Evolutionary conservation across 2,329 filamentous ascomycete species (phyloP).

Genomic region (Myriosclerotinia scirpicola): DNA sequence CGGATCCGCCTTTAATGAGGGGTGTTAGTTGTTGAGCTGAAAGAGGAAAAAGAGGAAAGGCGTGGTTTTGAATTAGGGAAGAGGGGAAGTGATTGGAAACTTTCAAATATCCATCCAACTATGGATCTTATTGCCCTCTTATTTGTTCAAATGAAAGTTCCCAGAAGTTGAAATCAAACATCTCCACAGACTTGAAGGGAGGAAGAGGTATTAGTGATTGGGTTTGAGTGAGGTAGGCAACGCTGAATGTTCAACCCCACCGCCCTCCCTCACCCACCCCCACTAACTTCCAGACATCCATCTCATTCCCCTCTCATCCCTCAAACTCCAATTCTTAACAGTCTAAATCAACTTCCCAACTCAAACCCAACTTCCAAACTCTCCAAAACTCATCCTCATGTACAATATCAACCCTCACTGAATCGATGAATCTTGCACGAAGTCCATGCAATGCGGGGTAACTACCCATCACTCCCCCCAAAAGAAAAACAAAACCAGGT

Average conservation of each 20-base stretch:
- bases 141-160: constrained; percentile 29
- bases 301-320: too few relatives aligned
- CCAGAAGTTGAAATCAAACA: not conserved
- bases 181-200: too few relatives aligned
- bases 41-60: not conserved
- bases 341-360: too few relatives aligned
- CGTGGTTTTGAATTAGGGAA: not conserved
- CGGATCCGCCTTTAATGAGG: constrained; percentile 46
- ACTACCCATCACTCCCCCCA: not conserved
- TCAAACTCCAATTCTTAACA: too few relatives aligned
- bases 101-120: not conserved
- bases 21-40: not conserved
- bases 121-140: not conserved
- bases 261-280: too few relatives aligned
- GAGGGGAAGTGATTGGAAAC: constrained; percentile 28
- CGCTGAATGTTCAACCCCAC: too few relatives aligned
- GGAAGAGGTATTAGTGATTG: too few relatives aligned
- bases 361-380: not conserved
- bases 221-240: too few relatives aligned
- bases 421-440: not conserved
- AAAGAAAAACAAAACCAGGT: too few relatives aligned
- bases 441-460: not conserved
- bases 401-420: not conserved
- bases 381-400: not conserved
- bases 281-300: too few relatives aligned